Evolutionary conservation across 495 filamentous ascomycete species (phyloP), one percentile per base, ranked within the genome.

Genomic region (Trichoderma asperelloides): DNA sequence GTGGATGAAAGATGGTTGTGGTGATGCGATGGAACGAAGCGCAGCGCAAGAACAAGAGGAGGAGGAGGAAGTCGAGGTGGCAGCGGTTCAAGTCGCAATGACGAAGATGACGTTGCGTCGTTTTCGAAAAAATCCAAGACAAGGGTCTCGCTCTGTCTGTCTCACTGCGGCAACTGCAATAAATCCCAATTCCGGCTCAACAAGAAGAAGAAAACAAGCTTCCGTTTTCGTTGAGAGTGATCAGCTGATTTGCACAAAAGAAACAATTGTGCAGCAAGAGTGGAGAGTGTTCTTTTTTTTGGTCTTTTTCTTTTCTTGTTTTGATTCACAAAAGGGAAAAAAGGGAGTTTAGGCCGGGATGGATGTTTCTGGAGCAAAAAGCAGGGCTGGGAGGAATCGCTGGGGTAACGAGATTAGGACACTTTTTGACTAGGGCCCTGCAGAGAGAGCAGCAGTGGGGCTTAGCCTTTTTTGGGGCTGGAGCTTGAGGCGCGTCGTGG

Each of bases 361-460:
- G 25, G 3, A 21, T 13, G 55, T 23, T 28, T 16, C 30, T 39
- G 63, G 9, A 27, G 30, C 21, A 45, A 28, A n/a, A 41, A 27
- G 28, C 39, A 23, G 23, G 37, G 37, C n/a, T 8, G 60, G 27
- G 23, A 63, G 16, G 60, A 63, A 23, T 33, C 16, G 63, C 63
- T 64, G 63, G 37, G 40, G 33, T 40, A 64, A 64, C n/a, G 63
- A 45, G 63, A 40, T 64, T 40, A 16, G 63, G 33, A 18, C 60
- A 12, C 3, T 21, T 16, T 12, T 63, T 30, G 62, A 15, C 62
- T 33, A 12, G 11, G 11, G 49, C 21, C 18, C 62, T 47, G n/a
- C 5, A 13, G 43, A 47, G 21, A n/a, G 3, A 21, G n/a, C 21
- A 11, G 47, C 11, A 0, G 63, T 64, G 63, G 63, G 63, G 63